Evolutionary conservation across 495 filamentous ascomycete genomes (phyloP).

Genomic region (Thozetella sp.): DNA sequence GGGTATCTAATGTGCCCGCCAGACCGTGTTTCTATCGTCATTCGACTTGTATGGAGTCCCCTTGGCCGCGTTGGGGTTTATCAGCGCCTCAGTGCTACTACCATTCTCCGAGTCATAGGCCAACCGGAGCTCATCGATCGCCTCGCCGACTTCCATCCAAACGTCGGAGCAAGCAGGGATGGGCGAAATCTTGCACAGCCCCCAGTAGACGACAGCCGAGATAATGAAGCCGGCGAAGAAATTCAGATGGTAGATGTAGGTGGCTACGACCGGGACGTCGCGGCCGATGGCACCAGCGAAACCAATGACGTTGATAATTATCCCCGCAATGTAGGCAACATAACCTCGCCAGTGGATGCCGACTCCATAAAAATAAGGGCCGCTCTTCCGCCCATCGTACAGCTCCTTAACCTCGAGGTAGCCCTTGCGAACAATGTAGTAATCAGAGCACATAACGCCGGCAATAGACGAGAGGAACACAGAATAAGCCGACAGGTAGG

Average conservation of each 20-base stretch:
- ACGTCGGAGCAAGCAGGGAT: slow-evolving; percentile 71
- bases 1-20: not conserved
- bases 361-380: slow-evolving; percentile 72
- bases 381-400: slow-evolving; percentile 68
- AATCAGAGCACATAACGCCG: slow-evolving; percentile 87
- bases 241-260: slow-evolving; percentile 88
- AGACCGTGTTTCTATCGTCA: slow-evolving; percentile 16
- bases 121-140: slow-evolving; percentile 53
- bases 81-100: slow-evolving; percentile 17
- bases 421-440: slow-evolving; percentile 84
- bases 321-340: slow-evolving; percentile 79
- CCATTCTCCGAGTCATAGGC: slow-evolving; percentile 42
- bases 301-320: slow-evolving; percentile 90
- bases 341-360: slow-evolving; percentile 87
- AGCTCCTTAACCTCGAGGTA: slow-evolving; percentile 80
- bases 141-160: slow-evolving; percentile 83
- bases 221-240: slow-evolving; percentile 86
- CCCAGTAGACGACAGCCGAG: slow-evolving; percentile 66
- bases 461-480: slow-evolving; percentile 93
- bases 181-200: slow-evolving; percentile 67
- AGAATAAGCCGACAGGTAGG: slow-evolving; percentile 92
- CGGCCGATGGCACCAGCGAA: slow-evolving; percentile 81
- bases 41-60: slow-evolving; percentile 4
- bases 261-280: slow-evolving; percentile 71
- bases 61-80: not conserved